Evolutionary conservation across 768 basidiomycete species (phyloP).

Genomic region (Auricularia auricula-judae): DNA sequence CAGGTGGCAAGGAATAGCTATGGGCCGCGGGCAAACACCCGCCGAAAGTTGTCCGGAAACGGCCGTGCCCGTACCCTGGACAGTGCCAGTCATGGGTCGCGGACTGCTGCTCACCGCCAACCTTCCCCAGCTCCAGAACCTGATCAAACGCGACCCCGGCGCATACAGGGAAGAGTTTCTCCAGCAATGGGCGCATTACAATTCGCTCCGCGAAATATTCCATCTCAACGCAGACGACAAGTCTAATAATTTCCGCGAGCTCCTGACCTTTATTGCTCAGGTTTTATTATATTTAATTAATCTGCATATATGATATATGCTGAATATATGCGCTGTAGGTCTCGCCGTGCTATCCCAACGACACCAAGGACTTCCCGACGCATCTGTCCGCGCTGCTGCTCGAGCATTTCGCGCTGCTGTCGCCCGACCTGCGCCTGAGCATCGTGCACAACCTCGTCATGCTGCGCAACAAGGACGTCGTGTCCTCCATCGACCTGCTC

Average conservation of each 20-base stretch:
- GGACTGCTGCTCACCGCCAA: constrained; percentile 78
- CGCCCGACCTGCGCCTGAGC: constrained; percentile 72
- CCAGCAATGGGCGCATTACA: constrained; percentile 94
- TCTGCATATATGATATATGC: not conserved
- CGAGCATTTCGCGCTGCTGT: constrained; percentile 62
- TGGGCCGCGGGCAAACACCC: no score
- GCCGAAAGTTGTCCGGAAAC: not conserved
- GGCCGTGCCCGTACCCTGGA: no score
- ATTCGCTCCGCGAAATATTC: constrained; percentile 78
- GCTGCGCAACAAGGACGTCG: constrained; percentile 86
- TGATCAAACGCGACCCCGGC: constrained; percentile 87
- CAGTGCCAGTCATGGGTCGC: constrained; percentile 15
- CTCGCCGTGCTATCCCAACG: constrained; percentile 86
- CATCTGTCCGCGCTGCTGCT: constrained; percentile 72
- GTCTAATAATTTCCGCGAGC: constrained; percentile 72
- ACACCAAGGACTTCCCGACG: constrained; percentile 75
- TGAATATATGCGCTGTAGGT: constrained; percentile 33
- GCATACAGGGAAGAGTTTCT: constrained; percentile 92
- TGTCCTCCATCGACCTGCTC: constrained; percentile 82
- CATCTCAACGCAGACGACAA: constrained; percentile 75
- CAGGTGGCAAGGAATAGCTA: no score
- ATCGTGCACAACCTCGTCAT: constrained; percentile 88
- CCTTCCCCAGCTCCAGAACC: constrained; percentile 89
- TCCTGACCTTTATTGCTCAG: constrained; percentile 87
- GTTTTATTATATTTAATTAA: constrained; percentile 21